Percentiles rank a stretch among this genome's conserved stretches.
phyloP scores from a whole-genome alignment of 768 basidiomycete species.

The Pleurotus giganteus region DNA sequence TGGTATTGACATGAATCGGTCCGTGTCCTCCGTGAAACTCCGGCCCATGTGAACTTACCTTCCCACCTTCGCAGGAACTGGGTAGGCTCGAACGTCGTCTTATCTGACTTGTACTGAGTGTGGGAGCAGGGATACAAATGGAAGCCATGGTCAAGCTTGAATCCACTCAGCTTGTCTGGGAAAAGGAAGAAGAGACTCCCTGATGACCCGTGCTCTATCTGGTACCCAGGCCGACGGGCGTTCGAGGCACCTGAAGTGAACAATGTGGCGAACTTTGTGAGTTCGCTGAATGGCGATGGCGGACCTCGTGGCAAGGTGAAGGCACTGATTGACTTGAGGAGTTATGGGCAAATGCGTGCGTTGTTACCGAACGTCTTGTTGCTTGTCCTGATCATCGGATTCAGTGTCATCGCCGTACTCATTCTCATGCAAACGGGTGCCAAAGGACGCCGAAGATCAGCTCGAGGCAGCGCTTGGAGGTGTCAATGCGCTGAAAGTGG shows the following conservation, averaged over 20 bases:
- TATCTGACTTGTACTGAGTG: background rate
- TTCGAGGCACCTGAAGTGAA: conserved; percentile 79
- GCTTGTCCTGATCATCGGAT: background rate
- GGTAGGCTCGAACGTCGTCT: conserved; percentile 29
- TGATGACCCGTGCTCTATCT: conserved; percentile 65
- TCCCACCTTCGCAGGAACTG: conserved; percentile 47
- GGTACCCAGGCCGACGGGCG: conserved; percentile 70
- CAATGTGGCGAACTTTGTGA: conserved; percentile 69
- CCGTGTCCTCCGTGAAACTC: conserved; percentile 9
- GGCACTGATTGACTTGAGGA: conserved; percentile 73
- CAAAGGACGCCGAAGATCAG: conserved; percentile 74
- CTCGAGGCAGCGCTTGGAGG: conserved; percentile 72
- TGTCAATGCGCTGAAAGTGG: conserved; percentile 48
- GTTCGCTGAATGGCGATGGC: conserved; percentile 32
- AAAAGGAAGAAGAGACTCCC: conserved; percentile 22
- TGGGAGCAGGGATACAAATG: conserved; percentile 68
- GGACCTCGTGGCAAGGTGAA: conserved; percentile 34
- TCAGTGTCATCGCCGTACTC: conserved; percentile 80
- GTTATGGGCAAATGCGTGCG: conserved; percentile 82
- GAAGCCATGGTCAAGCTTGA: conserved; percentile 28
- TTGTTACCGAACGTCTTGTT: conserved; percentile 18
- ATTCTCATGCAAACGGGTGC: conserved; percentile 58
- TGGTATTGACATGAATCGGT: conserved; percentile 82
- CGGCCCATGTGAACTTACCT: background rate
- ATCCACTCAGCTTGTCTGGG: background rate